Conservation (phyloP, 1,284 basidiomycete genomes). For the Trichosporon coremiiforme region DNA sequence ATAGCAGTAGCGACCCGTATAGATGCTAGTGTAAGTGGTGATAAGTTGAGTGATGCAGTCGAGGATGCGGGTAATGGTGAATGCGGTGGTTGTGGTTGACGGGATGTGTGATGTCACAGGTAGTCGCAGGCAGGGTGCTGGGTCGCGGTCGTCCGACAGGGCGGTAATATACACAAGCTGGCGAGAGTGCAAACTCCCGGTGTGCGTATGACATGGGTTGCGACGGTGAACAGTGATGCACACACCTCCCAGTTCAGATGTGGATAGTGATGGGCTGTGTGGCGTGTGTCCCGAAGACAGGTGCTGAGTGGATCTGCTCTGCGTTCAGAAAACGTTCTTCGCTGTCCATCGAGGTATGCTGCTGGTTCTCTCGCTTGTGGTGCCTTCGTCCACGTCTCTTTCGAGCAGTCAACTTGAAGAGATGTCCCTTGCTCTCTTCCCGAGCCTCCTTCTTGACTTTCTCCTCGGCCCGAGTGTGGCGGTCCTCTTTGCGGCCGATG, state of each 20-base stretch:
- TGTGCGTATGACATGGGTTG: not conserved
- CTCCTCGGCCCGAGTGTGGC: not conserved
- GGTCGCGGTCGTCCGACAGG: not conserved
- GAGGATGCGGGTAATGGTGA: not conserved
- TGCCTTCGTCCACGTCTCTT: not conserved
- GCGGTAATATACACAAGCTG: not conserved
- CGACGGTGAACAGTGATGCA: not conserved
- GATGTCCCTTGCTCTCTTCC: not conserved
- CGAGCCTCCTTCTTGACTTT: not conserved
- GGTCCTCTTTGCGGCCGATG: not conserved
- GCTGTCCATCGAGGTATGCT: not conserved
- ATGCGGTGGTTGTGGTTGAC: not conserved
- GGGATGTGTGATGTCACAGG: not conserved
- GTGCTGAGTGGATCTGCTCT: not conserved
- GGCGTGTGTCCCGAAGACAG: not conserved
- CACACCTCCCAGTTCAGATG: not conserved
- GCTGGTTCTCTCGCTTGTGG: no score
- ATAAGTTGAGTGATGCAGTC: not conserved
- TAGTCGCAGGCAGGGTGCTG: not conserved
- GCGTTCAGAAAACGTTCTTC: not conserved
- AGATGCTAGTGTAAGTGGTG: not conserved
- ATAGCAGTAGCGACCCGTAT: no score
- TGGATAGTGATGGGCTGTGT: not conserved
- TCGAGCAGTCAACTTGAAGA: no score
- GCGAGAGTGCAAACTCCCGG: not conserved